A percentile compares a stretch with the other conserved stretches of the same genome.
These are phyloP conservation scores for Physcomitrium patens DNA, from an alignment of 225 moss, liverwort and hornwort species.

Conservation along the genomic window DNA sequence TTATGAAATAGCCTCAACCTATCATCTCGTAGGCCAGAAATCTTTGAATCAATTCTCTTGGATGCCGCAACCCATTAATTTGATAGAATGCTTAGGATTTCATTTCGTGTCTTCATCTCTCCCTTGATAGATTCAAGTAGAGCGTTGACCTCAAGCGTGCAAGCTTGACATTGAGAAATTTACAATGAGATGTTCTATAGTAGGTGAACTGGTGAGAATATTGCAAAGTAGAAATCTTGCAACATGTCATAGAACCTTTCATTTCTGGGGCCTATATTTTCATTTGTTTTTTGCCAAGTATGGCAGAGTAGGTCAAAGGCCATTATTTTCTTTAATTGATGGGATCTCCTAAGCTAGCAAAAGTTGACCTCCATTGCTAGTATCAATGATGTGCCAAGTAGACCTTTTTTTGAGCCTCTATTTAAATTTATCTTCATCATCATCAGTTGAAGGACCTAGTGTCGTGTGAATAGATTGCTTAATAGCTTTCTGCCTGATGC, in stretches of 20 bases:
- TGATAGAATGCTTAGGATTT: no score
- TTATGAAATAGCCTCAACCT: no score
- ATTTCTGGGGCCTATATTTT: neutral
- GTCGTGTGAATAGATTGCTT: neutral
- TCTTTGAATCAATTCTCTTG: no score
- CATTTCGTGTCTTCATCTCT: no score
- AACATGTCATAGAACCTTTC: slow-evolving; percentile 7
- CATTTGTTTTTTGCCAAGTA: neutral
- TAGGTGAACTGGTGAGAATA: no score
- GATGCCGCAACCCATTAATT: no score
- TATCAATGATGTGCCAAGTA: slow-evolving; percentile 20
- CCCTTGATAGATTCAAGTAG: no score
- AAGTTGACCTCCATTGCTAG: neutral
- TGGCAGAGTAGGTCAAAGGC: neutral
- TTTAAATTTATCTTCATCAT: neutral
- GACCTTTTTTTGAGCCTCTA: neutral
- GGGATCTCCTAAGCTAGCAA: neutral
- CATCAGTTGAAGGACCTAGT: slow-evolving; percentile 2
- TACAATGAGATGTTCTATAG: no score
- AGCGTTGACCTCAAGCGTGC: no score
- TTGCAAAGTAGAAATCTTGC: neutral
- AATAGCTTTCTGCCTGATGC: neutral
- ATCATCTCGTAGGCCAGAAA: no score
- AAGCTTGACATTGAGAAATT: neutral
- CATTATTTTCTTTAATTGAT: neutral